Evolutionary conservation across 805 yeast species (phyloP).

Genomic region (Kuraishia hungarica): DNA sequence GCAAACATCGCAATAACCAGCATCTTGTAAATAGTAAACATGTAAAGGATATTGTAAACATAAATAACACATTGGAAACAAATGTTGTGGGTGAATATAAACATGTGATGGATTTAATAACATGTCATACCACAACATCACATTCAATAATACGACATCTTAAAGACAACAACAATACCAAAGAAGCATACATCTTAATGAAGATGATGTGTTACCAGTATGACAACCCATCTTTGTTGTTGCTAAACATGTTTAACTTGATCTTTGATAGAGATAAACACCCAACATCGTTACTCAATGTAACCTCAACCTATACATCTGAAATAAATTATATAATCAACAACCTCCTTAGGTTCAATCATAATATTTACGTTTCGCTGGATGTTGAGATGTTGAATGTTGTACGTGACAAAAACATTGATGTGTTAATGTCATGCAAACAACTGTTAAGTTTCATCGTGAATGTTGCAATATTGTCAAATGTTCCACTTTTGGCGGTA

Average conservation of each 20-base stretch:
- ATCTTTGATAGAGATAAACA: not conserved
- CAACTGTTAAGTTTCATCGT: not conserved
- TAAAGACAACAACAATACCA: not conserved
- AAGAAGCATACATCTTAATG: not conserved
- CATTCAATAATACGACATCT: not conserved
- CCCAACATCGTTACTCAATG: too few species aligned
- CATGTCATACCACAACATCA: not conserved
- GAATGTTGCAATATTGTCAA: not conserved
- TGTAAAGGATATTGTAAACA: too few species aligned
- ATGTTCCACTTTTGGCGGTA: not conserved
- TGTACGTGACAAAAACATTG: not conserved
- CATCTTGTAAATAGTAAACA: not conserved
- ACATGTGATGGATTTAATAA: not conserved
- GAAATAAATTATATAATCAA: not conserved
- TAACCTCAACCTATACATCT: not conserved
- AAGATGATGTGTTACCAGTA: not conserved
- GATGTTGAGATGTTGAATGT: not conserved
- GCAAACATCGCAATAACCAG: too few species aligned
- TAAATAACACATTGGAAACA: too few species aligned
- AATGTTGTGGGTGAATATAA: not conserved
- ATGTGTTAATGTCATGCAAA: not conserved
- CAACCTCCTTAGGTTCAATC: not conserved
- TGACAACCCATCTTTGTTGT: not conserved
- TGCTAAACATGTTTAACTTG: not conserved
- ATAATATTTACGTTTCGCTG: not conserved